Evolutionary conservation across 331 rosid species (phyloP).

Genomic region (Pyracantha coccinea): DNA sequence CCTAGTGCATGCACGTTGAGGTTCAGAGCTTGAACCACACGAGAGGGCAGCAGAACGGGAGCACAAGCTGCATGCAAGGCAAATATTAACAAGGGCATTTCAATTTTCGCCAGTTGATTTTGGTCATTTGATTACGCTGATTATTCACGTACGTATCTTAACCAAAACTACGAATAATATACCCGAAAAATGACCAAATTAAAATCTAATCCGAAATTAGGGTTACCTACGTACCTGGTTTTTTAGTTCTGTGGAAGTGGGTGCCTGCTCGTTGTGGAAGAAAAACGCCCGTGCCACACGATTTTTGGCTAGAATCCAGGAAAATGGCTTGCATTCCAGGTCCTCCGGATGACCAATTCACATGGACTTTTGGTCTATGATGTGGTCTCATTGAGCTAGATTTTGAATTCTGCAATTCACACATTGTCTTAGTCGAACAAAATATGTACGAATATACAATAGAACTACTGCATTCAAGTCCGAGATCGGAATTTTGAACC

Average conservation of each 20-base stretch:
- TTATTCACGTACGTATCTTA: neutral
- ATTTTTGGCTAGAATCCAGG: conserved; percentile 38
- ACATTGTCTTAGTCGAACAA: neutral
- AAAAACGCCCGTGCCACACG: conserved; percentile 82
- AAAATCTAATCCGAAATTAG: neutral
- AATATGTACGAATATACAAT: neutral
- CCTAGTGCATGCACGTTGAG: conserved; percentile 67
- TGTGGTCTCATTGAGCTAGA: conserved; percentile 10
- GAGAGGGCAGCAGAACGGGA: conserved; percentile 60
- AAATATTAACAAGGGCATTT: neutral
- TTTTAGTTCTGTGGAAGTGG: conserved; percentile 38
- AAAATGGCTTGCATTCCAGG: conserved; percentile 78
- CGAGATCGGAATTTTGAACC: no score
- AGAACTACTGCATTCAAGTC: neutral
- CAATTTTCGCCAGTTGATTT: neutral
- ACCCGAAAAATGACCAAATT: neutral
- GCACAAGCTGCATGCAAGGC: conserved; percentile 46
- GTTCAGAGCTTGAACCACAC: conserved; percentile 78
- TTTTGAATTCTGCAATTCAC: conserved; percentile 20
- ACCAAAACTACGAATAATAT: neutral
- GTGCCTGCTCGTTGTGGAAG: conserved; percentile 57
- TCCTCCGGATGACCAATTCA: conserved; percentile 38
- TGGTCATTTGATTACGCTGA: neutral
- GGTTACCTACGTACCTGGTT: conserved; percentile 40
- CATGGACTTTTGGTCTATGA: conserved; percentile 17